These are phyloP conservation scores for Dissoconium aciculare DNA, from an alignment of 2,329 filamentous ascomycete species.

Conservation along the genomic window DNA sequence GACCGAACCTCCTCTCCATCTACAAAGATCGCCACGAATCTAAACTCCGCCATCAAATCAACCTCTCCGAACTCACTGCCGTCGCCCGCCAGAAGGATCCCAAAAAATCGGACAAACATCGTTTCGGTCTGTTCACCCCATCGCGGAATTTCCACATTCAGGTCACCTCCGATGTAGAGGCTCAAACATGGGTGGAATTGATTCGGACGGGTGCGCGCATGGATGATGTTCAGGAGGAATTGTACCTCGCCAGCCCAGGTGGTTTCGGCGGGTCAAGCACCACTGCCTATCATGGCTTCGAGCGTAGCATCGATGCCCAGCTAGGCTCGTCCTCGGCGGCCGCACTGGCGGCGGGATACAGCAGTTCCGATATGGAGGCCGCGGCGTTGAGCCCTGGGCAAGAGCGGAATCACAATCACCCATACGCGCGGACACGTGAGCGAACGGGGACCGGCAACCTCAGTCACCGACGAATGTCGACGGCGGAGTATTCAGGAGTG, in stretches of 20 bases:
- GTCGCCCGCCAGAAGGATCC: conserved; percentile 78
- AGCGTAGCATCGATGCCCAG: conserved; percentile 19
- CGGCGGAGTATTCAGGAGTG: conserved; percentile 44
- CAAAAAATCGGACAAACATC: conserved; percentile 69
- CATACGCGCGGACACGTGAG: conserved; percentile 7
- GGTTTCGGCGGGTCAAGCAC: too few relatives aligned
- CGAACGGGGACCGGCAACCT: conserved; percentile 22
- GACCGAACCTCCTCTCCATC: conserved; percentile 76
- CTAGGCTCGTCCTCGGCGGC: conserved; percentile 13
- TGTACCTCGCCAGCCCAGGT: conserved; percentile 55
- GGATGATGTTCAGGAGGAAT: conserved; percentile 76
- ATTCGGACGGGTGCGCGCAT: conserved; percentile 69
- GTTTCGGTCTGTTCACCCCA: conserved; percentile 86
- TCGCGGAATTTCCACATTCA: conserved; percentile 86
- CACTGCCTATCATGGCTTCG: conserved; percentile 31
- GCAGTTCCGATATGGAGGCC: conserved; percentile 34
- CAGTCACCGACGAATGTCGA: conserved; percentile 46
- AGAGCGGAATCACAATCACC: conserved; percentile 2
- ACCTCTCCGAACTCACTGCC: conserved; percentile 77
- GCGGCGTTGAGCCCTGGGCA: too few relatives aligned
- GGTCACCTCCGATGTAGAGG: conserved; percentile 56
- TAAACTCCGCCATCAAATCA: conserved; percentile 76
- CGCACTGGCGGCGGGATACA: conserved; percentile 22
- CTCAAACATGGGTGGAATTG: conserved; percentile 70
- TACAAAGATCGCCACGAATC: conserved; percentile 88